Base-by-base conservation (phyloP, 352 stramenopile species). In the Globisporangium carolinianum region DNA sequence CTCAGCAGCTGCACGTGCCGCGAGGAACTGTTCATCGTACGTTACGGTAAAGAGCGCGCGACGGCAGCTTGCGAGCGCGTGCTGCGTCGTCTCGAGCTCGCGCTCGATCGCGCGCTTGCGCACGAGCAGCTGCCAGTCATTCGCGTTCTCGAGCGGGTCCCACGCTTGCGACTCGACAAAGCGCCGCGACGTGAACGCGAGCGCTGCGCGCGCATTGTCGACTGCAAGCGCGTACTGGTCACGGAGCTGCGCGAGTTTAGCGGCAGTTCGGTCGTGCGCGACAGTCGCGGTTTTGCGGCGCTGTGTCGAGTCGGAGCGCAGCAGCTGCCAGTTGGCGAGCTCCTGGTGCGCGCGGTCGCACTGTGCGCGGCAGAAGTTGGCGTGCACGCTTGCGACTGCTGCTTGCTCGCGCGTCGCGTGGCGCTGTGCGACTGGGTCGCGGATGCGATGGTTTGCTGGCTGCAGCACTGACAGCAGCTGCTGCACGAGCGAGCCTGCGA, bases 101-200 rank as follows among this genome's bases (percentile, higher is more conserved):
- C 82, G 85, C 3, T 73, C 51, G 1, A 82, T 62, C 18, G 76
- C 67, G 4, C 80, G 75, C 57, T 91, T 93, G 9, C 76, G 58
- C 9, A 91, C 77, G 9, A 93, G 65, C 5, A 79, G 66, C 24
- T 57, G 72, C 77, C 83, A 88, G 58, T 93, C 76, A 52, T 90
- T 93, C 4, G 83, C 80, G 55, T 93, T 93, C 59, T 93, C 83
- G 2, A 93, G 61, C 1, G 75, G 69, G 61, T 93, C 83, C 83
- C 83, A 93, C 5, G 81, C 76, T 54, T 91, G 81, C 5, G 78
- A 69, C 57, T 87, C 65, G 17, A 73, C 69, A 52, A 91, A 89
- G 1, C 63, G 62, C 0, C 73, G 69, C 11, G 72, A 84, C 1
- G 68, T 50, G 32, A 87, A 90, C 37, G 84, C 75, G 5, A 90